Conservation (phyloP, 768 basidiomycete species). For the Infundibulicybe gibba region DNA sequence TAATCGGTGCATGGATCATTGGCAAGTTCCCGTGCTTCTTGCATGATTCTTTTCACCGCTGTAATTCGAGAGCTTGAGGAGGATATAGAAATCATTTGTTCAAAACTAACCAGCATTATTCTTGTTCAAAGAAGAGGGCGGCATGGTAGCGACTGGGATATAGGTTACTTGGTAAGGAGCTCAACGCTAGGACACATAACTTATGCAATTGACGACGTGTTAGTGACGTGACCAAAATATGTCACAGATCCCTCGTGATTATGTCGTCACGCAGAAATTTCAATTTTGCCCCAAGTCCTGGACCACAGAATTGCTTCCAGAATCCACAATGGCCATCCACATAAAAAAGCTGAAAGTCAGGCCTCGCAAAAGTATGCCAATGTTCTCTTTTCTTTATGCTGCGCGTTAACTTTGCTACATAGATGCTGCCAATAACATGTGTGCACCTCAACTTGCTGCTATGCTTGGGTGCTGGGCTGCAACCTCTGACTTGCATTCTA, state of each 20-base stretch:
- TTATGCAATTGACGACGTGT: no score
- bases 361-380: slow-evolving; percentile 63
- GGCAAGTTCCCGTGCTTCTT: slow-evolving; percentile 87
- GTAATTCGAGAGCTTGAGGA: slow-evolving; percentile 6
- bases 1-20: slow-evolving; percentile 87
- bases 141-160: slow-evolving; percentile 14
- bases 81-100: not conserved
- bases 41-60: slow-evolving; percentile 97
- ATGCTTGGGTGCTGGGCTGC: slow-evolving; percentile 92
- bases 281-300: no score
- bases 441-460: slow-evolving; percentile 62
- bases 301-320: no score
- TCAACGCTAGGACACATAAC: no score
- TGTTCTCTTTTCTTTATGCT: not conserved
- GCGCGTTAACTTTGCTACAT: slow-evolving; percentile 7
- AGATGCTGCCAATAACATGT: slow-evolving; percentile 51
- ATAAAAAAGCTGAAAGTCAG: slow-evolving; percentile 80
- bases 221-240: no score
- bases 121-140: slow-evolving; percentile 62
- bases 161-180: no score
- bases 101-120: slow-evolving; percentile 74
- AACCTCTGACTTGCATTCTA: slow-evolving; percentile 55
- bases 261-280: no score
- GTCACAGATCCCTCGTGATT: no score
- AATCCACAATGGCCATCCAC: slow-evolving; percentile 50